Conservation (phyloP, 108 stramenopile species). For the Epithemia pelagica region DNA sequence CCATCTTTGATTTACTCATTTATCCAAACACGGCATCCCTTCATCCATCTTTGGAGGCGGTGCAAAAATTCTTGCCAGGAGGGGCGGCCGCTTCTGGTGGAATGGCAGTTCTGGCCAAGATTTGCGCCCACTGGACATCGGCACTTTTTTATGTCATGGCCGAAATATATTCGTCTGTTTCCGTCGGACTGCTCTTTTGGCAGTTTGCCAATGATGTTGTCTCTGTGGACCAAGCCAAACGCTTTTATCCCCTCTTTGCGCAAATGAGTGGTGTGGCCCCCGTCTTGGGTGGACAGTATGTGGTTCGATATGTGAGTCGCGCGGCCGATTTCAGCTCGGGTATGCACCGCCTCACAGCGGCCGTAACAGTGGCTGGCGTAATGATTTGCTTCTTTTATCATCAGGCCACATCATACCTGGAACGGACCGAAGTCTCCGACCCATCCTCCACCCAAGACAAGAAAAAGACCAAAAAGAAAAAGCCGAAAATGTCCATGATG, state of each 20-base stretch:
- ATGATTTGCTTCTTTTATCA: slow-evolving; percentile 81
- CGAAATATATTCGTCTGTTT: slow-evolving; percentile 91
- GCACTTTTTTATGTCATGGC: slow-evolving; percentile 89
- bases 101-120: slow-evolving; percentile 66
- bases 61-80: slow-evolving; percentile 35
- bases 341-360: slow-evolving; percentile 66
- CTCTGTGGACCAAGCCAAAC: slow-evolving; percentile 81
- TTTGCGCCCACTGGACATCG: slow-evolving; percentile 88
- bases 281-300: slow-evolving; percentile 85
- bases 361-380: slow-evolving; percentile 66
- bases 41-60: slow-evolving; percentile 71
- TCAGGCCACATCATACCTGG: slow-evolving; percentile 50
- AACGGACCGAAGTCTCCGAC: slow-evolving; percentile 31
- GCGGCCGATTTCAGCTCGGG: slow-evolving; percentile 68
- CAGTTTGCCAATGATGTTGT: slow-evolving; percentile 96
- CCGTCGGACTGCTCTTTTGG: slow-evolving; percentile 97
- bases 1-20: slow-evolving; percentile 75
- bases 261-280: slow-evolving; percentile 92
- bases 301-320: slow-evolving; percentile 69
- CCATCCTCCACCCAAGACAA: neutral
- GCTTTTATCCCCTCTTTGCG: slow-evolving; percentile 94
- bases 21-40: slow-evolving; percentile 75
- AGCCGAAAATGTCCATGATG: slow-evolving; percentile 78
- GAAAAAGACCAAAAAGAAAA: slow-evolving; percentile 60
- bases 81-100: slow-evolving; percentile 41